Conservation (phyloP, 352 stramenopile species). For the Phytophthora fragariae region DNA sequence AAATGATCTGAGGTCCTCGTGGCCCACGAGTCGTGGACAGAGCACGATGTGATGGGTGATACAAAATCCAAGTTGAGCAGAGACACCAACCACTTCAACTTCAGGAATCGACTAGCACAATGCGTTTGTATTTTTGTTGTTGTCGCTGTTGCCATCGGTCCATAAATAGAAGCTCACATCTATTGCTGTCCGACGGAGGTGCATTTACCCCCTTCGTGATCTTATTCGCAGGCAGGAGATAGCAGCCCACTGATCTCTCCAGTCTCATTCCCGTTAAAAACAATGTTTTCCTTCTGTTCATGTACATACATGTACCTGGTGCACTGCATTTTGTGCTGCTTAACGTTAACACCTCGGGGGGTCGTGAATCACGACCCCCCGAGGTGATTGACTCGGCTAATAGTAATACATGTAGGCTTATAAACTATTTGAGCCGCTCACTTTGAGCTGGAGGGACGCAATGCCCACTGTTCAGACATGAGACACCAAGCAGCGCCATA, state of each 20-base stretch:
- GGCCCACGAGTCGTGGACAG: too few species aligned
- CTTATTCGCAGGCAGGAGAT: not conserved
- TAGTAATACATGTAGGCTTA: too few species aligned
- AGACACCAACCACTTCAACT: constrained; percentile 5
- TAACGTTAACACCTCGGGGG: too few species aligned
- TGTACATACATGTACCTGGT: too few species aligned
- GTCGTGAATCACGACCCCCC: too few species aligned
- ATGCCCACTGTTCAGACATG: constrained; percentile 15
- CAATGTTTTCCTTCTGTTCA: too few species aligned
- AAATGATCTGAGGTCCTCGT: constrained; percentile 7
- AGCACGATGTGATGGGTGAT: not conserved
- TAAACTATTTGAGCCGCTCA: not conserved
- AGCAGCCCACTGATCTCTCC: not conserved
- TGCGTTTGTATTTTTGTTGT: not conserved
- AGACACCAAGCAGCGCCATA: constrained; percentile 5
- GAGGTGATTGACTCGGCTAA: too few species aligned
- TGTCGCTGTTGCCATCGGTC: not conserved
- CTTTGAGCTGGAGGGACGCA: not conserved
- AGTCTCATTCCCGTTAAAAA: not conserved
- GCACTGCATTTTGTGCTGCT: too few species aligned
- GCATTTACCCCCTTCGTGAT: not conserved
- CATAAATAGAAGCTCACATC: too few species aligned
- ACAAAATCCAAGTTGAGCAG: constrained; percentile 13
- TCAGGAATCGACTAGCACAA: constrained; percentile 5
- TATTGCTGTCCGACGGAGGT: not conserved